A percentile compares a stretch with the other conserved stretches of the same genome.
These are phyloP conservation scores for Mycogone perniciosa DNA, from an alignment of 2,329 filamentous ascomycete species.

Conservation along the genomic window DNA sequence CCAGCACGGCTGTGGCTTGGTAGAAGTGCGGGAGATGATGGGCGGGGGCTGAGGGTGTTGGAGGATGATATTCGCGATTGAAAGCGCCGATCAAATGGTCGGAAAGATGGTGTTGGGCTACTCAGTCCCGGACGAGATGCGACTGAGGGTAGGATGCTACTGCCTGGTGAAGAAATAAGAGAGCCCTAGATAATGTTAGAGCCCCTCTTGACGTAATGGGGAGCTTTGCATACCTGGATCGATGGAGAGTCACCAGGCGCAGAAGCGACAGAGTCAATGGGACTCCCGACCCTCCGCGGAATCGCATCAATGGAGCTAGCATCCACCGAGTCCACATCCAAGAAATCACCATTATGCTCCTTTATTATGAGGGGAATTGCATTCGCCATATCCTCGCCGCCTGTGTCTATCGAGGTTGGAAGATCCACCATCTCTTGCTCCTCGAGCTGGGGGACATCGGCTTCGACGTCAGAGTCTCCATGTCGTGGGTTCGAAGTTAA, in stretches of 20 bases:
- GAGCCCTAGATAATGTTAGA: conserved; percentile 46
- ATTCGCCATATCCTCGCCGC: conserved; percentile 19
- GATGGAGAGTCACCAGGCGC: conserved; percentile 81
- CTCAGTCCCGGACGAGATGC: conserved; percentile 58
- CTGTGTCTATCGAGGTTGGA: not conserved
- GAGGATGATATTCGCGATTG: conserved; percentile 71
- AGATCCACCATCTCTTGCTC: conserved; percentile 14
- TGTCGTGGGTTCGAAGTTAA: conserved; percentile 20
- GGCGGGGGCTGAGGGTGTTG: conserved; percentile 52
- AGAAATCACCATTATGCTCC: conserved; percentile 38
- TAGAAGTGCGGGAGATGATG: conserved; percentile 71
- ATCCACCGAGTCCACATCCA: conserved; percentile 48
- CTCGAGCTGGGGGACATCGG: conserved; percentile 18
- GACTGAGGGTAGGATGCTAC: conserved; percentile 64
- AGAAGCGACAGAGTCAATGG: conserved; percentile 61
- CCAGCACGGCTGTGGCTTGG: conserved; percentile 72
- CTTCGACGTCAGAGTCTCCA: conserved; percentile 8
- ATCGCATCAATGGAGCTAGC: conserved; percentile 41
- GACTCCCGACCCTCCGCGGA: conserved; percentile 56
- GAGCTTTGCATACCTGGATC: conserved; percentile 54
- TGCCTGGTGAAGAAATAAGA: conserved; percentile 59
- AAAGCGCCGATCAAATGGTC: conserved; percentile 92
- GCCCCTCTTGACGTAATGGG: not conserved
- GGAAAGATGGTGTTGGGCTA: conserved; percentile 74
- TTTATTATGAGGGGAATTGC: conserved; percentile 39